A percentile compares a stretch with the other conserved stretches of the same genome.
Evolutionary conservation across 345 rosid species (phyloP).

Genomic region (Acer negundo): DNA sequence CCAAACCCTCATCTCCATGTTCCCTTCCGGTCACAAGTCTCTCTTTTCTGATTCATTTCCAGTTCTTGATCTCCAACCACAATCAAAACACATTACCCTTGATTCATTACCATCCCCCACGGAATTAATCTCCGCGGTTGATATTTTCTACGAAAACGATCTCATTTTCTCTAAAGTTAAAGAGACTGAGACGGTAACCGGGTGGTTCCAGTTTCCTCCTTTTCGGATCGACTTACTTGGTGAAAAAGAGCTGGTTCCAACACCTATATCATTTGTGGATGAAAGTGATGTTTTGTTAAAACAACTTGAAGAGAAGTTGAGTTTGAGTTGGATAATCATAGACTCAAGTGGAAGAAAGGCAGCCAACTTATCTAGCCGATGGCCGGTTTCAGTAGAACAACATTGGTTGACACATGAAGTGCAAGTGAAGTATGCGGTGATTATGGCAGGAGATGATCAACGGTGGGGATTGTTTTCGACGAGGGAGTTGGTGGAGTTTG

Average conservation of each 20-base stretch:
- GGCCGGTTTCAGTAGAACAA: conserved; percentile 55
- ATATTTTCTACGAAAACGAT: conserved; percentile 47
- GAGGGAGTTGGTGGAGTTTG: conserved; percentile 41
- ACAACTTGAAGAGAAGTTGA: conserved; percentile 52
- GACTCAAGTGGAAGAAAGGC: conserved; percentile 58
- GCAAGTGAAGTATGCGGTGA: conserved; percentile 45
- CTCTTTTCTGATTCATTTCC: conserved; percentile 70
- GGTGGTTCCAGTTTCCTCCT: conserved; percentile 59
- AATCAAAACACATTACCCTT: conserved; percentile 7
- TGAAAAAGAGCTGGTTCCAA: conserved; percentile 40
- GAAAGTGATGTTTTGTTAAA: conserved; percentile 38
- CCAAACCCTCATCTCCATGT: conserved; percentile 38
- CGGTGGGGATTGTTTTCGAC: conserved; percentile 12
- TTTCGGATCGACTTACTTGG: conserved; percentile 66
- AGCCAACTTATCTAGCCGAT: conserved; percentile 56
- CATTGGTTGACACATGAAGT: conserved; percentile 75
- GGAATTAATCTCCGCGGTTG: conserved; percentile 73
- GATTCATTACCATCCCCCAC: conserved; percentile 13
- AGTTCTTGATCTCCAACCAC: conserved; percentile 22
- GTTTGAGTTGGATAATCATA: conserved; percentile 64
- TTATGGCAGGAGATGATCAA: conserved; percentile 28
- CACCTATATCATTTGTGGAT: conserved; percentile 25
- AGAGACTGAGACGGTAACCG: conserved; percentile 42
- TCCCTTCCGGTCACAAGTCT: conserved; percentile 56
- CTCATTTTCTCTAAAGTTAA: conserved; percentile 49